A percentile compares a stretch with the other conserved stretches of the same genome.
phyloP scores from a whole-genome alignment of 768 basidiomycete genomes.

The Panaeolus cyanescens region DNA sequence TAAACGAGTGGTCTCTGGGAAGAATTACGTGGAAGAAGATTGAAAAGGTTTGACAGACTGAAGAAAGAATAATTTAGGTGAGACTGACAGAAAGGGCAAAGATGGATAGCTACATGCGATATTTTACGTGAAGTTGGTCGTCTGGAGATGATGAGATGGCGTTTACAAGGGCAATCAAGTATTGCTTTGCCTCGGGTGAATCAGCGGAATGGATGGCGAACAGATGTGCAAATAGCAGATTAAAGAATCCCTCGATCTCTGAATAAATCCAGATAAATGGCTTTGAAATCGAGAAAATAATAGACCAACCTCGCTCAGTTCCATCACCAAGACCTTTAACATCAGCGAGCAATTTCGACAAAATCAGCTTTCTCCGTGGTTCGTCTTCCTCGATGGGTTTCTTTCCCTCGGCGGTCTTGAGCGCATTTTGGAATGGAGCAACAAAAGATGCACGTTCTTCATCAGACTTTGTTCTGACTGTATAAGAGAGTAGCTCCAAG shows the following conservation, averaged over 20 bases:
- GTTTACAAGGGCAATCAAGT: conserved; percentile 49
- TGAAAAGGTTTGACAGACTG: conserved; percentile 84
- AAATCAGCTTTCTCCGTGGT: conserved; percentile 49
- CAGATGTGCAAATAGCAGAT: conserved; percentile 75
- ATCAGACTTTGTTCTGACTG: conserved; percentile 65
- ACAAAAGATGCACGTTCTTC: conserved; percentile 65
- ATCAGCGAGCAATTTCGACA: conserved; percentile 62
- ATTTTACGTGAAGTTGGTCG: conserved; percentile 62
- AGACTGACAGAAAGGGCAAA: conserved; percentile 6
- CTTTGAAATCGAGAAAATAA: not conserved
- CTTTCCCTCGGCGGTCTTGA: conserved; percentile 52
- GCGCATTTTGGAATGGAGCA: conserved; percentile 64
- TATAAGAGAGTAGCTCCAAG: conserved; percentile 76
- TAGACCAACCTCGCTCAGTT: conserved; percentile 64
- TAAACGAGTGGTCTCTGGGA: conserved; percentile 66
- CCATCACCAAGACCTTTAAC: conserved; percentile 77
- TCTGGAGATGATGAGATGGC: conserved; percentile 57
- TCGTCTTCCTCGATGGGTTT: conserved; percentile 58
- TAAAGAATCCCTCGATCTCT: conserved; percentile 87
- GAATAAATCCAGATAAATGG: not conserved
- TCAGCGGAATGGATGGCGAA: conserved; percentile 58
- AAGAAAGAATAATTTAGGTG: conserved; percentile 10
- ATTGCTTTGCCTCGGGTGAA: conserved; percentile 55
- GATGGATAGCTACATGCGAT: conserved; percentile 63
- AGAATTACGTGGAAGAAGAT: conserved; percentile 68